These are phyloP conservation scores for Rhytidhysteron rufulum DNA, from an alignment of 2,329 filamentous ascomycete species.

Conservation along the genomic window DNA sequence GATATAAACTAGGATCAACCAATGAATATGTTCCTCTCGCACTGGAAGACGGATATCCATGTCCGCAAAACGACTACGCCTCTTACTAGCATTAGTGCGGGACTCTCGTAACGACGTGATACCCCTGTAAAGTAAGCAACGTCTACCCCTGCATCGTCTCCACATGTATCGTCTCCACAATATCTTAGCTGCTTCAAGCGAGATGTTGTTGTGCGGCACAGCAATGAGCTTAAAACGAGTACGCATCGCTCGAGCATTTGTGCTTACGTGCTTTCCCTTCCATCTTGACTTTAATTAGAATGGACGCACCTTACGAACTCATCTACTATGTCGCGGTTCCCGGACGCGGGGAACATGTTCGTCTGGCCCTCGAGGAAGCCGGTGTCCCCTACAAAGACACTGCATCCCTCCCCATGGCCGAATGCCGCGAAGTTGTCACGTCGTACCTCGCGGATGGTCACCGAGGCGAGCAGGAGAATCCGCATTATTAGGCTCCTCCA, in stretches of 20 bases:
- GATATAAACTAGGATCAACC: background rate
- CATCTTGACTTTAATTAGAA: conserved; percentile 1
- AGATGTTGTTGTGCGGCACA: too few relatives aligned
- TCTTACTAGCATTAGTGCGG: too few relatives aligned
- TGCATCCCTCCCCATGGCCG: conserved; percentile 45
- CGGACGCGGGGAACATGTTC: conserved; percentile 67
- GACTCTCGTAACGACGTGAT: too few relatives aligned
- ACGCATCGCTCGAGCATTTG: too few relatives aligned
- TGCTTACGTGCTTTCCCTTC: too few relatives aligned
- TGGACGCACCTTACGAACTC: conserved; percentile 49
- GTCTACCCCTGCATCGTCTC: too few relatives aligned
- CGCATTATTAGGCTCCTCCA: conserved; percentile 61
- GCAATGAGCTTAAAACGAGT: too few relatives aligned
- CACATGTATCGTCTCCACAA: too few relatives aligned
- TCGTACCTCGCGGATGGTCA: conserved; percentile 44
- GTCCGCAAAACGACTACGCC: background rate
- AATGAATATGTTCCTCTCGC: background rate
- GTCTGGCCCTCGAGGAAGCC: conserved; percentile 64
- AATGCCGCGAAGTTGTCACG: conserved; percentile 42
- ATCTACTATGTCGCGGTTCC: conserved; percentile 70
- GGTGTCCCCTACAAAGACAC: conserved; percentile 59
- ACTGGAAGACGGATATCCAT: background rate
- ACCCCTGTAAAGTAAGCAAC: too few relatives aligned
- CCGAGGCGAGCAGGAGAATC: conserved; percentile 52
- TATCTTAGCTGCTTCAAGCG: too few relatives aligned